phyloP scores from a whole-genome alignment of 2,329 filamentous ascomycete species.

The Penicillium palitans region DNA sequence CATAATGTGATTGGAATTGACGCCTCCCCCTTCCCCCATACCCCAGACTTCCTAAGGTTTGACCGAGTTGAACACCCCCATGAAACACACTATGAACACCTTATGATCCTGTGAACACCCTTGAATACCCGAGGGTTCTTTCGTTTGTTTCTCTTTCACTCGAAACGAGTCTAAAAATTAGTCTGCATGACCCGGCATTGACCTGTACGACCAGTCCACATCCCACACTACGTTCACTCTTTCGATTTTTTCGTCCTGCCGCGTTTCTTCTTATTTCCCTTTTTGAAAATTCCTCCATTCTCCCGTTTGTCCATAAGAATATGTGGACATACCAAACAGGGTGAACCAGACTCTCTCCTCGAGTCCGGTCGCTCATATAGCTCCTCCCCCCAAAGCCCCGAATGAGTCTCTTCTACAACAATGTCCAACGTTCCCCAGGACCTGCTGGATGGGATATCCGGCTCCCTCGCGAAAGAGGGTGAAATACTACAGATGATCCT shows the following conservation, averaged over 20 bases:
- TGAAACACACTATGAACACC: neutral
- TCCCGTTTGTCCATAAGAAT: neutral
- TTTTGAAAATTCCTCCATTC: neutral
- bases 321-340: slow-evolving; percentile 25
- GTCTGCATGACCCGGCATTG: too few relatives aligned
- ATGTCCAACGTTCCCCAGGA: slow-evolving; percentile 23
- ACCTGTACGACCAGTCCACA: slow-evolving; percentile 4
- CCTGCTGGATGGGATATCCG: slow-evolving; percentile 34
- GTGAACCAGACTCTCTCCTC: slow-evolving; percentile 12
- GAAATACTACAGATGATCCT: slow-evolving; percentile 27
- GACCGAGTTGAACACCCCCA: neutral
- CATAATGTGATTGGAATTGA: neutral
- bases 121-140: neutral
- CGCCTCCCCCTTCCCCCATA: neutral
- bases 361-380: slow-evolving; percentile 2
- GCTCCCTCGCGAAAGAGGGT: slow-evolving; percentile 27
- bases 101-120: neutral
- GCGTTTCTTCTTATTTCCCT: neutral
- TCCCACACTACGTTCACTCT: neutral
- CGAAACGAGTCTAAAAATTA: neutral
- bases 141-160: neutral
- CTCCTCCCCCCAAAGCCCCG: neutral
- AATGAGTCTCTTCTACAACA: neutral
- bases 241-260: neutral
- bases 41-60: neutral